Base-by-base conservation (phyloP, 805 yeast genomes). In the Saccharomyces kudriavzevii region DNA sequence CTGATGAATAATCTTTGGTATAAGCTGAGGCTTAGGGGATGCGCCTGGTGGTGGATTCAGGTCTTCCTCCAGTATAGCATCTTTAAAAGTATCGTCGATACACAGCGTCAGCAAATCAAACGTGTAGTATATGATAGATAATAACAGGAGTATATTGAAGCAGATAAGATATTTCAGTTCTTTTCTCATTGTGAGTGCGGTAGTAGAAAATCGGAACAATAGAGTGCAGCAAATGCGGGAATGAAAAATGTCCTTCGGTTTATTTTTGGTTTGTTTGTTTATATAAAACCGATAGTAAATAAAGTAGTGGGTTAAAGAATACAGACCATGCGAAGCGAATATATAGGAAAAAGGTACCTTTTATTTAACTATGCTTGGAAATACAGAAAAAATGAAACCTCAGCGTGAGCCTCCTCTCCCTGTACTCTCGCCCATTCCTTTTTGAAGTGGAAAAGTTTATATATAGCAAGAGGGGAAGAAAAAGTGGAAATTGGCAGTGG, bases 1-100 rank as follows among this genome's bases (percentile, higher is more conserved):
- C 70, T 90, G 97, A 67, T 90, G 97, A 51, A 90, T 89, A 66
- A 89, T 89, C 63, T 85, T 87, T 40, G 97, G 97, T 48, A 90
- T 88, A 40, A 84, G 65, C 53, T 76, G 77, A 6, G 82, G 81
- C 54, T 72, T 71, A 17, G 69, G 71, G 26, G 71, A 60, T 10
- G 68, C 64, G 8, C 74, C 73, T 46, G 59, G 55, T 13, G 73
- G 67, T 2, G 83, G 83, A 58, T 82, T 79, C 47, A 86, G 64
- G 56, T 87, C 94, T 13, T 74, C 71, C 49, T 80, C 80, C 10
- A 79, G 65, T 22, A 87, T 72, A 0, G 85, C 86, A 62, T 85
- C 87, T 14, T 76, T 71, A 60, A 74, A 75, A 0, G 89, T 74
- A 64, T 84, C 88, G 66, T 87, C 94, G 59, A 84, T 75, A 13